Evolutionary conservation across 257 asterid genomes (phyloP), one percentile per base, ranked within the genome.

Genomic region (Henckelia pumila): DNA sequence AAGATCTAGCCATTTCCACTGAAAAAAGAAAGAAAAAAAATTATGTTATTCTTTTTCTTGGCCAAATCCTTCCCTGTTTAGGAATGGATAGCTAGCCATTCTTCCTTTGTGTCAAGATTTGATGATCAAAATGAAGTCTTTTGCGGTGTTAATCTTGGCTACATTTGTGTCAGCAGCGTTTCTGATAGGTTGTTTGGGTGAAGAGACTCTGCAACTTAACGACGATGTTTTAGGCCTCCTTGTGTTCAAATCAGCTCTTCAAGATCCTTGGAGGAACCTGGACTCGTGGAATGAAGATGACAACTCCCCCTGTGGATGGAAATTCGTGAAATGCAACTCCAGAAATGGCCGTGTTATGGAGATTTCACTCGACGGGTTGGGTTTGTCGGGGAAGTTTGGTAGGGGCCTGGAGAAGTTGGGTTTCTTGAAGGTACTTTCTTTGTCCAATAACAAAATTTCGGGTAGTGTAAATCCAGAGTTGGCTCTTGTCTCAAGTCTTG

Each of bases 181-280:
- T 40, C 50, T 62, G 4, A 2, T 40, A 11, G 52, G 52, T 9
- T 71, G 70, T 22, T 29, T 11, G 17, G 77, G 49, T 17, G 84
- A 65, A 49, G 84, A 81, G 26, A 40, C 80, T 0, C 79, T 85
- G 29, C 86, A 62, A 35, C 84, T 93, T 2, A 86, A 88, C 80
- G 98, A 93, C 73, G 98, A 93, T 55, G 92, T 93, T 59, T 61
- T 89, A 37, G 98, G 96, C 68, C 97, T 93, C 79, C 81, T 93
- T 61, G 98, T 93, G 37, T 86, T 93, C 87, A 89, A 93, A 67
- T 82, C 97, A 25, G 74, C 77, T 26, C 21, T 93, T n/a, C 65
- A 16, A 2, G 95, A 86, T 80, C 86, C 96, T 0, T 44, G 30
- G 19, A 73, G 68, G 0, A 50, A 76, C 65, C 84, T 93, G 19